Base-by-base conservation (phyloP, 2,329 filamentous ascomycete species). In the Plectosphaerella plurivora region DNA sequence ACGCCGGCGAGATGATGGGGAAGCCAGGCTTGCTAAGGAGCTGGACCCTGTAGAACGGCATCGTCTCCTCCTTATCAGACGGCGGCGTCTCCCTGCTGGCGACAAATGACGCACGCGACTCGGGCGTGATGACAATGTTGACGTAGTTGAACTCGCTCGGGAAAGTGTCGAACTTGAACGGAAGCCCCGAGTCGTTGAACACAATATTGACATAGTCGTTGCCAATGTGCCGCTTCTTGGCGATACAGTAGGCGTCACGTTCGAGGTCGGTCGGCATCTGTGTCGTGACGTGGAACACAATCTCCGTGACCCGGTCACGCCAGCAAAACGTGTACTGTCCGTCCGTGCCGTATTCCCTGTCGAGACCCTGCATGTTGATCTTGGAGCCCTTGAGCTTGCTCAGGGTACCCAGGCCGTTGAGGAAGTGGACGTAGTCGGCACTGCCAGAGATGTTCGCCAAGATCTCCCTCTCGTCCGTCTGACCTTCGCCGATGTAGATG, bases 191-290 rank as follows among this genome's bases (percentile, higher is more conserved):
- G 63, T 96, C 91, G 67, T 99, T 99, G 78, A 95, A 99, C 53
- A 99, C 87, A 60, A 99, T 96, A 66, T 96, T 97, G 65, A 99
- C 94, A 67, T 90, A 96, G 68, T 97, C 94, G 65, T 99, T 99
- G 53, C 94, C 94, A 55, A 97, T 94, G 64, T 97, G 95, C 3
- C 86, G 81, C 71, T 99, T 99, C 75, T 99, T 99, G 67, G 84
- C 80, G 56, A 87, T 85, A 63, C 87, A 91, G 56, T 83, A 79
- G 10, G 87, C 82, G 61, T 96, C 91, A 28, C 83, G 79, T 51
- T 91, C 84, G 14, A 87, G 74, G 64, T 95, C 82, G 10, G 91
- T 96, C 1, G 94, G 94, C 94, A 99, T 99, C 78, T 97, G 91
- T 4, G 93, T 99, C 5, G 89, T 91, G 51, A 97, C 87, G 66